Conservation (phyloP, 768 basidiomycete genomes). For the Lactarius sp. region DNA sequence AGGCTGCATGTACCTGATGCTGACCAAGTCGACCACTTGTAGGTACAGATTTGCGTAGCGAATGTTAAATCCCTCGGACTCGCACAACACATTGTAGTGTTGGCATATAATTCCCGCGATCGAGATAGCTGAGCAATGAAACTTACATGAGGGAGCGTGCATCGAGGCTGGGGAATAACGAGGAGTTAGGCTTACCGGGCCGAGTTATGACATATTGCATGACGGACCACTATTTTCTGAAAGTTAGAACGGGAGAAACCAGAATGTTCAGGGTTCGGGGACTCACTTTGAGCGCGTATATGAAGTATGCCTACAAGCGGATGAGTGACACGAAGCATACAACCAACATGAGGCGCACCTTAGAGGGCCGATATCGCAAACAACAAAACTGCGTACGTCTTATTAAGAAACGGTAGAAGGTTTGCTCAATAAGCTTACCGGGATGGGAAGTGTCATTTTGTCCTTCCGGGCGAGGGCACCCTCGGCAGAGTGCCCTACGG, state of each 20-base stretch:
- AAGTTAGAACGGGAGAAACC: constrained; percentile 6
- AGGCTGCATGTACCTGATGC: constrained; percentile 58
- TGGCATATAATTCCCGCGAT: constrained; percentile 79
- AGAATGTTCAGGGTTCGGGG: neutral
- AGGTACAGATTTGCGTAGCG: constrained; percentile 68
- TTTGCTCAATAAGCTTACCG: constrained; percentile 38
- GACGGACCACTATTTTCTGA: constrained; percentile 62
- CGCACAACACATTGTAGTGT: constrained; percentile 62
- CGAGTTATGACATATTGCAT: constrained; percentile 83
- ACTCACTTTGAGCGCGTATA: constrained; percentile 77
- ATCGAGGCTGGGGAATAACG: neutral
- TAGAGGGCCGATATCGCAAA: constrained; percentile 78
- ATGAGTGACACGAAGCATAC: constrained; percentile 9
- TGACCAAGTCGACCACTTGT: constrained; percentile 68
- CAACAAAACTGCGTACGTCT: constrained; percentile 59
- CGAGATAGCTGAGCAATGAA: constrained; percentile 42
- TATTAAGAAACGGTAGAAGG: neutral
- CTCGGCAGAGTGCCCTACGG: constrained; percentile 54
- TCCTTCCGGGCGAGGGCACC: constrained; percentile 75
- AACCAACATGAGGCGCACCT: constrained; percentile 37
- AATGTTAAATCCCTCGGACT: constrained; percentile 51
- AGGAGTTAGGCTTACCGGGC: constrained; percentile 36
- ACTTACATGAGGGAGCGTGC: constrained; percentile 3
- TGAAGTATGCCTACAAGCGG: constrained; percentile 65
- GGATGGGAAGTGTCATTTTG: constrained; percentile 65